Evolutionary conservation across 352 stramenopile genomes (phyloP).

Genomic region (Globisporangium heterothallicum): DNA sequence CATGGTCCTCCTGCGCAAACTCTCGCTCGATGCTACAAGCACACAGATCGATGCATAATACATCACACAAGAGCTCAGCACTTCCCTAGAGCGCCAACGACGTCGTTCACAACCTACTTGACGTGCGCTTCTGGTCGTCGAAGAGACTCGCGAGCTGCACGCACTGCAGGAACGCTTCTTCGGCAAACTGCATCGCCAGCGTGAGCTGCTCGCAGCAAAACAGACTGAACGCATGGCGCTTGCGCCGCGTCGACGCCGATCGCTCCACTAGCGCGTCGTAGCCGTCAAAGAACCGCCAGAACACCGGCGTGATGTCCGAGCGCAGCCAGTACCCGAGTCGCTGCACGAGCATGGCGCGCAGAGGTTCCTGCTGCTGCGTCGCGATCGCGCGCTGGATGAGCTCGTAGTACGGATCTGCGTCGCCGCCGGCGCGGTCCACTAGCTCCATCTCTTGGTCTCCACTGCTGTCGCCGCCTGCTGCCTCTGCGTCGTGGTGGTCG

Average conservation of each 20-base stretch:
- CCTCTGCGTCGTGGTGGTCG: constrained; percentile 27
- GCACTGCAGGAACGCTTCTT: constrained; percentile 65
- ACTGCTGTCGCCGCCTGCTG: constrained; percentile 1
- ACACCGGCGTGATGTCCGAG: constrained; percentile 50
- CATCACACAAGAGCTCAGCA: too few species aligned
- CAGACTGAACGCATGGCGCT: constrained; percentile 29
- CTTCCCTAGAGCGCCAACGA: too few species aligned
- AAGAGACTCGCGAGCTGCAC: constrained; percentile 60
- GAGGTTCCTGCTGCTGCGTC: constrained; percentile 27
- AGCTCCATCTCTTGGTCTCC: background rate
- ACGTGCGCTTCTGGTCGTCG: constrained; percentile 20
- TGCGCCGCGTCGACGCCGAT: constrained; percentile 13
- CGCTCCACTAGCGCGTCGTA: constrained; percentile 16
- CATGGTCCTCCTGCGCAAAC: constrained; percentile 20
- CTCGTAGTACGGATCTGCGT: constrained; percentile 18
- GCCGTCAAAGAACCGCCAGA: constrained; percentile 57
- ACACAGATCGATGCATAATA: background rate
- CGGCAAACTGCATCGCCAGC: constrained; percentile 64
- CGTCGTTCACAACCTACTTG: background rate
- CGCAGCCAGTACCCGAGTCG: constrained; percentile 60
- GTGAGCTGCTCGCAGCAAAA: constrained; percentile 62
- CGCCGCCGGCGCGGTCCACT: too few species aligned
- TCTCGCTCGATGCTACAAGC: background rate
- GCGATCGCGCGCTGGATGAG: constrained; percentile 34
- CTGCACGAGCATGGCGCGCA: constrained; percentile 58